Percentiles rank a stretch among this genome's conserved stretches.
These are phyloP conservation scores for Penicillium sp. DNA, from an alignment of 2,329 filamentous ascomycete species.

Conservation along the genomic window DNA sequence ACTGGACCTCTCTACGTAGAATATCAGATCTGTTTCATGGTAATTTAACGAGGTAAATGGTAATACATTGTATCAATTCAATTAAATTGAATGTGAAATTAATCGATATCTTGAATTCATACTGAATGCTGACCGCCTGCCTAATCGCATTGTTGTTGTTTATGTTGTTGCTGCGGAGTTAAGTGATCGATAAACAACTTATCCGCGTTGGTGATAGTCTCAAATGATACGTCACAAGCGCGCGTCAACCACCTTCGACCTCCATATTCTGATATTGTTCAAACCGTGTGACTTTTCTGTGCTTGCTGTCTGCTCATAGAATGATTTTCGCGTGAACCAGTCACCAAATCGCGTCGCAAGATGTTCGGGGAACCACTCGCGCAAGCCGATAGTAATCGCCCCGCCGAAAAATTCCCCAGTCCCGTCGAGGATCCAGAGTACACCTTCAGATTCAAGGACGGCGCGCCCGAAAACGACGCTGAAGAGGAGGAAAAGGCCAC, in stretches of 20 bases:
- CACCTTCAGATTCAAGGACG: not conserved
- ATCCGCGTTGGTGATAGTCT: not conserved
- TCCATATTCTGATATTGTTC: not conserved
- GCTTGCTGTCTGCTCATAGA: not conserved
- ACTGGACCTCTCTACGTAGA: no score
- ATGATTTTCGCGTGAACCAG: constrained; percentile 3
- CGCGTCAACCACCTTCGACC: not conserved
- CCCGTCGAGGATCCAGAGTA: not conserved
- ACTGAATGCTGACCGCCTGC: not conserved
- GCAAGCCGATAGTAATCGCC: not conserved
- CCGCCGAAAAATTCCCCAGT: not conserved
- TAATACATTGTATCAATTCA: no score
- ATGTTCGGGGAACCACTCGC: not conserved
- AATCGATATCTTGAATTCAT: no score
- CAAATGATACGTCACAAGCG: constrained; percentile 6
- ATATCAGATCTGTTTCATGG: no score
- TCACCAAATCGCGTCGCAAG: not conserved
- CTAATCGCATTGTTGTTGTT: not conserved
- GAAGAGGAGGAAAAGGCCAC: not conserved
- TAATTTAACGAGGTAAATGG: no score
- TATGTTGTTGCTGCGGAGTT: not conserved
- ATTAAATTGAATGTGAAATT: no score
- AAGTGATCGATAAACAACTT: not conserved
- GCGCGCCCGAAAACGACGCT: not conserved
- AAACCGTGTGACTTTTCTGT: not conserved